These are phyloP conservation scores for Trichoderma semiorbis DNA, from an alignment of 2,329 filamentous ascomycete species.

Conservation along the genomic window DNA sequence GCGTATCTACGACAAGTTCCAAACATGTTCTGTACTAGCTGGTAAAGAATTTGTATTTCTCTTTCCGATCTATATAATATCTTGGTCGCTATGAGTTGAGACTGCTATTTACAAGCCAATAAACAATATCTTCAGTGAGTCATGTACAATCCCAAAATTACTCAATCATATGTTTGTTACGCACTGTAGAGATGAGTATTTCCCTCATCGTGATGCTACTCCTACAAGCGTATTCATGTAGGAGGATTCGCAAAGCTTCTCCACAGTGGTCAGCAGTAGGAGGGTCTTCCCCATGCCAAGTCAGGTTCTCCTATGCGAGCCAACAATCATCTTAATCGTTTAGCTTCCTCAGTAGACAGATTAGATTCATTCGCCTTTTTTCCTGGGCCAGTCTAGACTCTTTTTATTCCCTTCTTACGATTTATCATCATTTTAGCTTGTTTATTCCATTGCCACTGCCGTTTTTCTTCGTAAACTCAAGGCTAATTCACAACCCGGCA, in stretches of 20 bases:
- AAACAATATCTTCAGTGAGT: background rate
- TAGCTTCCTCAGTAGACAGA: background rate
- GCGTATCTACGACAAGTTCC: background rate
- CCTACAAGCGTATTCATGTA: background rate
- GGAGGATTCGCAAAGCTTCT: background rate
- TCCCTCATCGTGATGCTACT: background rate
- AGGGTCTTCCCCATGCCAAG: background rate
- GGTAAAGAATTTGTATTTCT: background rate
- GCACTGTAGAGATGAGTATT: background rate
- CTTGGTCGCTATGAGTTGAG: background rate
- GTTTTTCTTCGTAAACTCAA: background rate
- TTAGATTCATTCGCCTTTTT: background rate
- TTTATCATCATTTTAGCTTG: background rate
- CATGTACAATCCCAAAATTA: accelerated
- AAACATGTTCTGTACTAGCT: background rate
- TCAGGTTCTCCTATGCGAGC: background rate
- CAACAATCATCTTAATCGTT: background rate
- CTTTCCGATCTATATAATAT: background rate
- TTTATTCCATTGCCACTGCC: background rate
- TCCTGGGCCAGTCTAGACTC: background rate
- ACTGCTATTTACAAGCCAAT: accelerated
- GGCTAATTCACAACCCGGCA: accelerated
- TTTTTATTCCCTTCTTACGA: background rate
- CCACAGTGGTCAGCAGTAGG: background rate
- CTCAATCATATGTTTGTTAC: background rate